Percentiles rank a stretch among this genome's conserved stretches.
These are phyloP conservation scores for Suhomyces kilbournensis DNA, from an alignment of 805 yeast species.

Conservation along the genomic window DNA sequence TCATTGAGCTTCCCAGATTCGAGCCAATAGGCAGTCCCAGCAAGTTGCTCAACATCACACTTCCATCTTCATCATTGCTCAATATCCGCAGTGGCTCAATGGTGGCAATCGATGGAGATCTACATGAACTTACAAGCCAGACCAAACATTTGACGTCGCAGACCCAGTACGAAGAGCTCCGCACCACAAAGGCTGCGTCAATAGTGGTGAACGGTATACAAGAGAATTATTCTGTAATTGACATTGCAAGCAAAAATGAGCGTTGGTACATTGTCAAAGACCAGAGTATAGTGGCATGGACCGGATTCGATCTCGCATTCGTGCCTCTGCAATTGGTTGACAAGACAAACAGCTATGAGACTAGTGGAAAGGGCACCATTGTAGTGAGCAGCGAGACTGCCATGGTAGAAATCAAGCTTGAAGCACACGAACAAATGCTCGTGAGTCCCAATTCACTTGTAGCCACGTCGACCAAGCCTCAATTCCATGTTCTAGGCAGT, in stretches of 20 bases:
- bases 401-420: conserved; percentile 33
- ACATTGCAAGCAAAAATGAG: conserved; percentile 17
- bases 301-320: conserved; percentile 36
- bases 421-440: conserved; percentile 34
- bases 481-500: not conserved
- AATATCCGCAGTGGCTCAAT: conserved; percentile 38
- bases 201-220: conserved; percentile 34
- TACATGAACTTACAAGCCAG: conserved; percentile 21
- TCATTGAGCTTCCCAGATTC: conserved; percentile 42
- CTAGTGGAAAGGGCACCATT: conserved; percentile 38
- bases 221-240: conserved; percentile 35
- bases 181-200: conserved; percentile 27
- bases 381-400: conserved; percentile 41
- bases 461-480: conserved; percentile 20
- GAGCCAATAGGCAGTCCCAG: conserved; percentile 39
- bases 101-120: conserved; percentile 45
- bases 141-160: conserved; percentile 6
- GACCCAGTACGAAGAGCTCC: conserved; percentile 31
- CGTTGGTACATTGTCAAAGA: conserved; percentile 43
- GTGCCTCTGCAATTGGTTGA: conserved; percentile 12
- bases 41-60: conserved; percentile 38
- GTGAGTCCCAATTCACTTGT: conserved; percentile 39
- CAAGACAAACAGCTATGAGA: conserved; percentile 24
- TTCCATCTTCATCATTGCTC: conserved; percentile 42
- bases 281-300: conserved; percentile 45